A percentile compares a stretch with the other conserved stretches of the same genome.
These are phyloP conservation scores for Magnolia officinalis DNA, from an alignment of 164 flowering plant species.

Conservation along the genomic window DNA sequence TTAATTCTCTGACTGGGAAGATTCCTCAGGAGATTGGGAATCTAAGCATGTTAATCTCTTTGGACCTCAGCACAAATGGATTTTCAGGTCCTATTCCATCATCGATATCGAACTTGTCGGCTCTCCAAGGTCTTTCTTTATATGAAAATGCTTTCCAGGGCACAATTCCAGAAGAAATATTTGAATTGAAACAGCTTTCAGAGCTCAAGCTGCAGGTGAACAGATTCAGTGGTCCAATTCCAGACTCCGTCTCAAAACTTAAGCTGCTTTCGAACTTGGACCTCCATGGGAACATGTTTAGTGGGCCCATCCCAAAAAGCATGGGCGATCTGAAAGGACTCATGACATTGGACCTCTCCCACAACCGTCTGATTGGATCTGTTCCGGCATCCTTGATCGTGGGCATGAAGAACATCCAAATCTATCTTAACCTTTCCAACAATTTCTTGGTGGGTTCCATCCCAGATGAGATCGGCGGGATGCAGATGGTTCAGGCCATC, in stretches of 20 bases:
- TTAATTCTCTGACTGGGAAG: slow-evolving; percentile 41
- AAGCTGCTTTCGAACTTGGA: slow-evolving; percentile 49
- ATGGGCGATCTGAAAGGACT: slow-evolving; percentile 41
- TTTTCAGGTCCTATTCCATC: slow-evolving; percentile 48
- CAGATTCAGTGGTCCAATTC: slow-evolving; percentile 55
- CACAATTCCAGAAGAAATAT: slow-evolving; percentile 43
- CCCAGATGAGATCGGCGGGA: slow-evolving; percentile 59
- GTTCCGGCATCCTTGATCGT: slow-evolving; percentile 49
- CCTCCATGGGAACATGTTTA: slow-evolving; percentile 57
- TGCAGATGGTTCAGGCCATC: slow-evolving; percentile 64
- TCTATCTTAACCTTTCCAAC: slow-evolving; percentile 55
- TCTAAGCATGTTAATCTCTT: slow-evolving; percentile 28
- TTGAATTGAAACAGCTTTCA: slow-evolving; percentile 42
- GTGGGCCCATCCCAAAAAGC: slow-evolving; percentile 55
- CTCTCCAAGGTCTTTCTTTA: slow-evolving; percentile 59
- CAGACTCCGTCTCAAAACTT: slow-evolving; percentile 47
- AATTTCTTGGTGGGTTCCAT: slow-evolving; percentile 46
- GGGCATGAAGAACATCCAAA: slow-evolving; percentile 41
- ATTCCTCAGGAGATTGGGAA: slow-evolving; percentile 56
- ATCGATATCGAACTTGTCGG: slow-evolving; percentile 45
- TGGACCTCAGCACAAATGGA: slow-evolving; percentile 31
- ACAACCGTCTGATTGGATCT: slow-evolving; percentile 54
- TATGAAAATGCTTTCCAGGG: slow-evolving; percentile 52
- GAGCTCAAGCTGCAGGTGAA: slow-evolving; percentile 44
- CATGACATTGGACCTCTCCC: slow-evolving; percentile 55